phyloP scores from a whole-genome alignment of 352 stramenopile species.

The Pythium myriotylum region DNA sequence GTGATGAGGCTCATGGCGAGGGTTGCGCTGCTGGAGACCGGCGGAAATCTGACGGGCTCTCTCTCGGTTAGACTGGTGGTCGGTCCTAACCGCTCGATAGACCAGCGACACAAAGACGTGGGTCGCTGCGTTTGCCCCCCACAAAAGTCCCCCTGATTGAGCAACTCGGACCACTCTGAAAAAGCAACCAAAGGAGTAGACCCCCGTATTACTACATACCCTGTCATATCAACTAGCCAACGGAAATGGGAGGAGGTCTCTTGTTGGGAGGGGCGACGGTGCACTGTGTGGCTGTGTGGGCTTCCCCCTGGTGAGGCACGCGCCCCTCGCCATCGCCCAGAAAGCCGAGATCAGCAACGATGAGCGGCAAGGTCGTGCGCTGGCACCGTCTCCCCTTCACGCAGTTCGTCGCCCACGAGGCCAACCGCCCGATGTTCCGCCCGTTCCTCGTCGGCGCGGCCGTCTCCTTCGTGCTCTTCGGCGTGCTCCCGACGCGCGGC shows the following conservation, averaged over 20 bases:
- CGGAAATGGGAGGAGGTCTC: not conserved
- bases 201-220: not conserved
- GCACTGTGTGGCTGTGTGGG: constrained; percentile 30
- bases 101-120: constrained; percentile 31
- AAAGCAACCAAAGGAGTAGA: constrained; percentile 1
- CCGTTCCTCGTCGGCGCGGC: constrained; percentile 80
- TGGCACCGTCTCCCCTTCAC: constrained; percentile 84
- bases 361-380: constrained; percentile 71
- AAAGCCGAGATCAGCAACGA: constrained; percentile 28
- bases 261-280: constrained; percentile 14
- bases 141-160: not conserved
- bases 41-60: constrained; percentile 44
- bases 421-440: constrained; percentile 79
- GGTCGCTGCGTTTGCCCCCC: constrained; percentile 5
- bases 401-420: constrained; percentile 79
- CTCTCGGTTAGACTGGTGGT: constrained; percentile 21
- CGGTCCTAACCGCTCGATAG: constrained; percentile 25
- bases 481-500: constrained; percentile 75
- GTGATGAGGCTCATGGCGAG: constrained; percentile 78
- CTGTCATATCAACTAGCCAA: not conserved
- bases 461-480: constrained; percentile 80
- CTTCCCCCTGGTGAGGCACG: constrained; percentile 11
- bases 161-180: constrained; percentile 11
- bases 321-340: constrained; percentile 2
- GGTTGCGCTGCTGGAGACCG: constrained; percentile 29